Conservation (phyloP, 2,329 filamentous ascomycete genomes). For the Microdochium nivale region DNA sequence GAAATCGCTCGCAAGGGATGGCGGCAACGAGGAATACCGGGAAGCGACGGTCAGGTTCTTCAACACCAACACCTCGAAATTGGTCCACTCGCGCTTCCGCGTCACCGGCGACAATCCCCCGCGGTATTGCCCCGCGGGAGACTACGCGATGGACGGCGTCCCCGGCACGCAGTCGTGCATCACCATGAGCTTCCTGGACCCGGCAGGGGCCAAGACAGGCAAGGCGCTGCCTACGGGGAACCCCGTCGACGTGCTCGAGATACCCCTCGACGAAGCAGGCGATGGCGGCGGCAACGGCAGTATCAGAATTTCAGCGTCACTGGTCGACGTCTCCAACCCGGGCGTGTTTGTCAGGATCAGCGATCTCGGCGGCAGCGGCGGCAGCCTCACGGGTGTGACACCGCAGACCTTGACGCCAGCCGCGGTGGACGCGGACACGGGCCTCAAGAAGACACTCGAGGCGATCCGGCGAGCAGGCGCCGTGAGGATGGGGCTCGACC, state of each 20-base stretch:
- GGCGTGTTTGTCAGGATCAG: constrained; percentile 27
- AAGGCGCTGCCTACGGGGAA: constrained; percentile 27
- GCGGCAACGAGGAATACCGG: constrained; percentile 1
- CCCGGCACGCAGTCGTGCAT: constrained; percentile 24
- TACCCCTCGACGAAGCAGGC: too few species aligned
- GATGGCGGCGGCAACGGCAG: constrained; percentile 6
- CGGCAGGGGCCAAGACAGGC: constrained; percentile 32
- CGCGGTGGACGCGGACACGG: constrained; percentile 19
- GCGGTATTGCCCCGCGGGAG: constrained; percentile 20
- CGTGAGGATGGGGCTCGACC: constrained; percentile 29
- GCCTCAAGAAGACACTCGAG: constrained; percentile 23
- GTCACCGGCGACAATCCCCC: constrained; percentile 15
- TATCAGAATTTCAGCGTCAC: constrained; percentile 20
- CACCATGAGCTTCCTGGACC: constrained; percentile 26
- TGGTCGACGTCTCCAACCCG: constrained; percentile 32
- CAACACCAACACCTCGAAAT: constrained; percentile 22
- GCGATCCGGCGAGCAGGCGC: constrained; percentile 26
- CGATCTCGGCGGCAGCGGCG: constrained; percentile 19
- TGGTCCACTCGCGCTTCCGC: constrained; percentile 27
- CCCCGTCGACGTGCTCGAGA: constrained; percentile 19
- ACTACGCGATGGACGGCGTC: constrained; percentile 30
- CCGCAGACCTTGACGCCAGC: constrained; percentile 11
- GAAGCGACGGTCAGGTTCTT: constrained; percentile 17
- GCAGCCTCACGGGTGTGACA: constrained; percentile 6
- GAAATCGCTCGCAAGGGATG: too few species aligned